Base-by-base conservation (phyloP, 2,329 filamentous ascomycete genomes). In the Alternaria brassicicola region DNA sequence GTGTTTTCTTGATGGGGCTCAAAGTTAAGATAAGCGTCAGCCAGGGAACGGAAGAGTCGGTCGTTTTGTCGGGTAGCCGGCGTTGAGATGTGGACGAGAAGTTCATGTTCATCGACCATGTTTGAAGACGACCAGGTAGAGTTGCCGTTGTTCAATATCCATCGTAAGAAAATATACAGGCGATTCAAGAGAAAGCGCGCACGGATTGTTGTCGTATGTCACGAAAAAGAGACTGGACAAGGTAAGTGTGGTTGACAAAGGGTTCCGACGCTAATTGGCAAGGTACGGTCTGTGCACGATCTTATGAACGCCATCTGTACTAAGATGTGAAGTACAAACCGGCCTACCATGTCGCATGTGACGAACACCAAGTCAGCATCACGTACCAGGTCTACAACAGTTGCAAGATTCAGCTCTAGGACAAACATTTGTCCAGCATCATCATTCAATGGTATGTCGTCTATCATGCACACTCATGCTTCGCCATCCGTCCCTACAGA, bases 11-110 rank as follows among this genome's bases (percentile, higher is more conserved):
- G 7, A 25, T 26, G 17, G 7, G 70, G 59, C 26, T 76, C 64
- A 53, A 81, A 81, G 23, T 64, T 61, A n/a, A 70, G 53, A 65
- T 83, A 83, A 10, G 77, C 76, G 25, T 71, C 63, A 12, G 78
- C 79, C 58, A 81, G 68, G 41, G 73, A 71, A 45, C 70, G 72
- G 58, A 77, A 80, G 4, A 73, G 59, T 35, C 79, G 74, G 69
- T 83, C 81, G 58, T 79, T 76, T 36, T 72, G 70, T 28, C 70
- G 73, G 35, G 74, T 78, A 8, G 78, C 76, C 8, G 80, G 71
- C 6, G 81, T 77, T 57, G 80, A 79, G 38, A 81, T 78, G 65
- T 83, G 81, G 31, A 80, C 78, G 30, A 81, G 72, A 26, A 83
- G 72, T 57, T 81, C 76, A 65, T 78, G 74, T 57, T 81, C 76